Conservation (phyloP, 257 asterid genomes). For the Orobanche coerulescens region DNA sequence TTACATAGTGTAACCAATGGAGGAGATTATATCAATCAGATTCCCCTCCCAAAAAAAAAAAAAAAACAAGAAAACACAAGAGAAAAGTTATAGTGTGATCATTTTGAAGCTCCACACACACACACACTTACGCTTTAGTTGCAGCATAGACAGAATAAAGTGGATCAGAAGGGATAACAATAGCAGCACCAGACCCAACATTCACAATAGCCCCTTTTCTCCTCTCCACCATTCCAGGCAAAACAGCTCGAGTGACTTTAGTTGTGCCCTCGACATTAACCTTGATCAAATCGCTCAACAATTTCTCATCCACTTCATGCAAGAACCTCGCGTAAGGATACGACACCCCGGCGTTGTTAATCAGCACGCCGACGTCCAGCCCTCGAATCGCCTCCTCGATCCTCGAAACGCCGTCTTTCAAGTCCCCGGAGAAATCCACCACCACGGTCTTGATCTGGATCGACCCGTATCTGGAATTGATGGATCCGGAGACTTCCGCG, state of each 20-base stretch:
- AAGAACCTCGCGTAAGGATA: conserved; percentile 73
- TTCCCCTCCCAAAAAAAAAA: not conserved
- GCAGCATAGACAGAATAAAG: conserved; percentile 89
- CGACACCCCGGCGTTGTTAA: conserved; percentile 63
- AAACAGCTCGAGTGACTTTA: conserved; percentile 62
- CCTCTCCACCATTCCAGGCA: conserved; percentile 68
- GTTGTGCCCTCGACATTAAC: conserved; percentile 75
- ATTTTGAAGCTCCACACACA: not conserved
- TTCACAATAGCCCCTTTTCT: conserved; percentile 76
- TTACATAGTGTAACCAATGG: too few relatives aligned
- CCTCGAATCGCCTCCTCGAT: conserved; percentile 51
- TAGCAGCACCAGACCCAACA: conserved; percentile 78
- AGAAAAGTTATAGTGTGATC: not conserved
- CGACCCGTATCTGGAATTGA: conserved; percentile 40
- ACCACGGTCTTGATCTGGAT: conserved; percentile 57
- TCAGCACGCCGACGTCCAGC: conserved; percentile 59
- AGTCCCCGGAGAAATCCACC: conserved; percentile 68
- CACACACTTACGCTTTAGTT: conserved; percentile 64
- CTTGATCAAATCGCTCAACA: conserved; percentile 57
- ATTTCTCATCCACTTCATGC: conserved; percentile 72
- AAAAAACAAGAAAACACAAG: not conserved
- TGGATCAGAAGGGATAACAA: conserved; percentile 69
- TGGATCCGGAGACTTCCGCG: conserved; percentile 39
- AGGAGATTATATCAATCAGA: not conserved
- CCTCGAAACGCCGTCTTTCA: conserved; percentile 46